Evolutionary conservation across 2,329 filamentous ascomycete species (phyloP).

Genomic region (Neofusicoccum ribis): DNA sequence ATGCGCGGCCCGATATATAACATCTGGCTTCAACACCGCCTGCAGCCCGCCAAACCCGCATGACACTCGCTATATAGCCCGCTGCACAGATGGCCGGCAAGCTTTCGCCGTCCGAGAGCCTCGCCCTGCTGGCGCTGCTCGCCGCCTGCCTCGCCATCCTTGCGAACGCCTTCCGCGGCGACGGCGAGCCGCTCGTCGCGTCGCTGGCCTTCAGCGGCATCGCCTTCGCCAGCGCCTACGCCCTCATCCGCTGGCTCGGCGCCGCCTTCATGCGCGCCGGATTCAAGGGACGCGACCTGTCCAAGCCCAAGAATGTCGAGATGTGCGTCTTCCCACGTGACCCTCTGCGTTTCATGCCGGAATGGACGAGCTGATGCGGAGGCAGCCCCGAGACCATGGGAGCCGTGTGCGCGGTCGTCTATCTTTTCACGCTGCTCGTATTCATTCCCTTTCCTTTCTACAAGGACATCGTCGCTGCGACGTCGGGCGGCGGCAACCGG

Average conservation of each 20-base stretch:
- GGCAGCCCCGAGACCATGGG: constrained; percentile 89
- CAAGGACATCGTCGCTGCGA: constrained; percentile 94
- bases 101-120: constrained; percentile 56
- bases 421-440: constrained; percentile 81
- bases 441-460: constrained; percentile 98
- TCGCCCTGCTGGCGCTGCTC: constrained; percentile 63
- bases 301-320: constrained; percentile 72
- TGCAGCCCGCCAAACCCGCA: constrained; percentile 4
- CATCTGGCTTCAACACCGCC: constrained; percentile 15
- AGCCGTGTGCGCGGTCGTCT: constrained; percentile 87
- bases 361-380: constrained; percentile 1
- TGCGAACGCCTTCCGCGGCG: constrained; percentile 75
- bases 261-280: constrained; percentile 85
- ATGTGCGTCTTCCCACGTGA: constrained; percentile 56
- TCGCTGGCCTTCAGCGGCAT: constrained; percentile 84
- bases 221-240: constrained; percentile 78
- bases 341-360: constrained; percentile 6
- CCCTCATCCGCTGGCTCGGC: constrained; percentile 91
- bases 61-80: constrained; percentile 8
- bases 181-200: constrained; percentile 86
- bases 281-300: constrained; percentile 85
- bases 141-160: constrained; percentile 72
- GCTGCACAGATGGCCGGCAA: constrained; percentile 29
- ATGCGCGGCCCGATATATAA: constrained; percentile 17
- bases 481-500: constrained; percentile 87